phyloP scores from a whole-genome alignment of 768 basidiomycete genomes.

The Gyrodon lividus region DNA sequence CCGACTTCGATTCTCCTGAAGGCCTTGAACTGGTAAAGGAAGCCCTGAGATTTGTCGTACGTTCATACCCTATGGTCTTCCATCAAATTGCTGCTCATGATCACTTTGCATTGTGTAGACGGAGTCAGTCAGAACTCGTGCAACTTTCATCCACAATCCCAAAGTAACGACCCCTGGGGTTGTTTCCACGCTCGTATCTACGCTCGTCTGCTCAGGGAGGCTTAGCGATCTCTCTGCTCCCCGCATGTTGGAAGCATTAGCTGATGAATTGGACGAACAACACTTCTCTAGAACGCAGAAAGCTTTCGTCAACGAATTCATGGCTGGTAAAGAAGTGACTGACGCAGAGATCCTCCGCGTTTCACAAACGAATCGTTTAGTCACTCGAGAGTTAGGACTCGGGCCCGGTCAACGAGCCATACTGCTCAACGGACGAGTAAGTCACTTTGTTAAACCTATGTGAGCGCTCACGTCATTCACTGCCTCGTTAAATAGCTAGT shows the following conservation, averaged over 20 bases:
- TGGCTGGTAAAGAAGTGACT: slow-evolving; percentile 28
- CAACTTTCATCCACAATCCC: slow-evolving; percentile 82
- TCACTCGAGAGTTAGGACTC: slow-evolving; percentile 59
- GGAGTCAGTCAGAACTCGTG: slow-evolving; percentile 47
- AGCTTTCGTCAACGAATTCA: slow-evolving; percentile 33
- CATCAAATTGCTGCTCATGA: background rate
- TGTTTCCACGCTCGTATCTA: slow-evolving; percentile 48
- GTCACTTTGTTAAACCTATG: slow-evolving; percentile 22
- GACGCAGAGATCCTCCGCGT: slow-evolving; percentile 31
- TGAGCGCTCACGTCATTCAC: slow-evolving; percentile 1
- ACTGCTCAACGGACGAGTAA: slow-evolving; percentile 81
- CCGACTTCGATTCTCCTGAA: slow-evolving; percentile 67
- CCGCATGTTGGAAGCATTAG: slow-evolving; percentile 16
- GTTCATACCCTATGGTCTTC: slow-evolving; percentile 15
- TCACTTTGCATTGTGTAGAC: slow-evolving; percentile 33
- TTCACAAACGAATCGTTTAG: slow-evolving; percentile 43
- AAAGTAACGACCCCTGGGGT: slow-evolving; percentile 11
- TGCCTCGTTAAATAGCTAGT: slow-evolving; percentile 53
- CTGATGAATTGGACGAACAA: slow-evolving; percentile 7
- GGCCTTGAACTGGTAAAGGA: slow-evolving; percentile 63
- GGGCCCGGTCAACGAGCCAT: slow-evolving; percentile 60
- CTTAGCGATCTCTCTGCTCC: slow-evolving; percentile 32
- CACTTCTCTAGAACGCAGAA: slow-evolving; percentile 34
- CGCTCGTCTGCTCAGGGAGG: slow-evolving; percentile 43
- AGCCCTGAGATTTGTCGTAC: slow-evolving; percentile 64